Conservation (phyloP, 2,329 filamentous ascomycete species). For the Pseudocercospora fuligena region DNA sequence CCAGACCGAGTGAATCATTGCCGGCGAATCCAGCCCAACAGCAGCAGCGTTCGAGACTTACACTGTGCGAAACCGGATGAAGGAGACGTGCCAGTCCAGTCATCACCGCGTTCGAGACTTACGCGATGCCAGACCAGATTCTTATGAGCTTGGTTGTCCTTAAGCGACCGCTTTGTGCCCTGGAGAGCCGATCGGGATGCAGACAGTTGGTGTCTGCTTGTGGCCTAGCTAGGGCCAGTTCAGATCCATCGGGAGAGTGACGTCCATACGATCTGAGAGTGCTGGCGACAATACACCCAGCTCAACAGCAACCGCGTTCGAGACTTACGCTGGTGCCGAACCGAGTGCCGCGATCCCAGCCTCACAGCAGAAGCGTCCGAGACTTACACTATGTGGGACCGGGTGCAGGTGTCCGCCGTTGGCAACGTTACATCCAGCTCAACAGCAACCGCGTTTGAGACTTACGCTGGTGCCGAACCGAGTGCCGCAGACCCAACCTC, state of each 20-base stretch:
- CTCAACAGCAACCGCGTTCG: not conserved
- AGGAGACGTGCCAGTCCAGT: not conserved
- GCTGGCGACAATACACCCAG: conserved; percentile 4
- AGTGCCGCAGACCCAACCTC: not conserved
- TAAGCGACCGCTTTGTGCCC: not conserved
- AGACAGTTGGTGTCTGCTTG: not conserved
- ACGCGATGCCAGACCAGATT: not conserved
- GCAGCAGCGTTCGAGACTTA: not conserved
- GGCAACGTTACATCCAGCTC: not conserved
- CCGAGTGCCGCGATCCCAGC: not conserved
- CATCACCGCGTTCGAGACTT: not conserved
- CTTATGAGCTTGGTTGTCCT: conserved; percentile 4
- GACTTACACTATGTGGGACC: not conserved
- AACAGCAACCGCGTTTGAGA: not conserved
- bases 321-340: not conserved
- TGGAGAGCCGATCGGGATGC: conserved; percentile 8
- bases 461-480: not conserved
- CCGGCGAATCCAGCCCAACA: not conserved
- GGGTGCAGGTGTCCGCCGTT: not conserved
- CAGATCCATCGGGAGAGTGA: conserved; percentile 1
- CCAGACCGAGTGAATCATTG: not conserved
- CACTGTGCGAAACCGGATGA: not conserved
- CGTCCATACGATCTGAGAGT: conserved; percentile 3
- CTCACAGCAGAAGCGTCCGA: not conserved
- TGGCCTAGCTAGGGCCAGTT: not conserved